Conservation (phyloP, 768 basidiomycete genomes). For the Crepidotus variabilis region DNA sequence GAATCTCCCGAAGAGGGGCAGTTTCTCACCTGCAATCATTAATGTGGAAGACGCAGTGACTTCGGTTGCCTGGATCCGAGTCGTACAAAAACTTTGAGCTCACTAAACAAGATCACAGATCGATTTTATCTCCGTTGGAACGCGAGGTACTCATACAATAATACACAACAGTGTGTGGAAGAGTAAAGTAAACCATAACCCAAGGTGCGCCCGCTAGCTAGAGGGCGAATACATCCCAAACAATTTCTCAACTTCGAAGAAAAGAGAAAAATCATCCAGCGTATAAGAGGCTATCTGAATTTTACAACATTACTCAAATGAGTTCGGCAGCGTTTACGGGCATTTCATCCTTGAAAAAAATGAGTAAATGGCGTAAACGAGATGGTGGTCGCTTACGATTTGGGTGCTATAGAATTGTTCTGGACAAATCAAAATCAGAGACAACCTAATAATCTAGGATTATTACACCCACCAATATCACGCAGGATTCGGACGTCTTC, state of each 20-base stretch:
- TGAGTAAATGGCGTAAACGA: conserved; percentile 16
- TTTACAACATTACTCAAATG: conserved; percentile 48
- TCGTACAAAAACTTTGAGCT: too few relatives aligned
- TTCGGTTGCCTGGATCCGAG: too few relatives aligned
- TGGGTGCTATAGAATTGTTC: conserved; percentile 98
- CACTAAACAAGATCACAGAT: too few relatives aligned
- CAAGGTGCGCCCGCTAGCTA: background rate
- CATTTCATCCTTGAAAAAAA: conserved; percentile 83
- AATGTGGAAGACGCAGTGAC: too few relatives aligned
- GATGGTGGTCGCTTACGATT: conserved; percentile 53
- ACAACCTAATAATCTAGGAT: background rate
- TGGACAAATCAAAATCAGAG: conserved; percentile 24
- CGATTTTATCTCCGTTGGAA: background rate
- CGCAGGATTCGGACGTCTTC: conserved; percentile 96
- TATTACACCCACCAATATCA: conserved; percentile 74
- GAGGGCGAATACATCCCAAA: too few relatives aligned
- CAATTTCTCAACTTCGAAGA: too few relatives aligned
- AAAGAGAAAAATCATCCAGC: too few relatives aligned
- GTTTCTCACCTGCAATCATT: too few relatives aligned
- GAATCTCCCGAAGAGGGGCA: too few relatives aligned
- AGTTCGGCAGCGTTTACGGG: conserved; percentile 97
- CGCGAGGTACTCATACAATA: conserved; percentile 3
- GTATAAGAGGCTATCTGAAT: too few relatives aligned
- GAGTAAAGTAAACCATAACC: conserved; percentile 6
- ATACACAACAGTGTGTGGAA: conserved; percentile 14